Conservation (phyloP, 129 eudicot genomes). For the Scalesia atractyloides region DNA sequence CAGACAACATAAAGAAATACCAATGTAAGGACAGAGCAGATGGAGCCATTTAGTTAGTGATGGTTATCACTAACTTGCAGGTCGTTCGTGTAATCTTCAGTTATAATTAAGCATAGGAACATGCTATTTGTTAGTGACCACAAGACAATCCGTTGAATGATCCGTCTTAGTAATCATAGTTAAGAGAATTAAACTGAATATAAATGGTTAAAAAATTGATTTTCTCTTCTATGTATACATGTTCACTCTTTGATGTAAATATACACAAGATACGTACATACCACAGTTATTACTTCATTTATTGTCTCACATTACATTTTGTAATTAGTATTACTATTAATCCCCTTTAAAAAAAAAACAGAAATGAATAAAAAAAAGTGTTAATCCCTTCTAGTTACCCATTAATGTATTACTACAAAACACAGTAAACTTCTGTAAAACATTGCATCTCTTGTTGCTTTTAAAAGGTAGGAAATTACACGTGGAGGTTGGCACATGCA, state of each 20-base stretch:
- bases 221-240: not conserved
- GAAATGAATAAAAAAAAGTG: not conserved
- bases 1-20: constrained; percentile 8
- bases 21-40: constrained; percentile 17
- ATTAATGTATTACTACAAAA: constrained; percentile 14
- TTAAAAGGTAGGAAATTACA: constrained; percentile 22
- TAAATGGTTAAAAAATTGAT: not conserved
- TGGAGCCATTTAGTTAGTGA: constrained; percentile 16
- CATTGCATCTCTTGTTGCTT: constrained; percentile 24
- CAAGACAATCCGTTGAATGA: constrained; percentile 36
- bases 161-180: constrained; percentile 21
- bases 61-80: not conserved
- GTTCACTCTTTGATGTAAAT: not conserved
- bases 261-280: not conserved
- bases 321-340: not conserved
- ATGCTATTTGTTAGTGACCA: constrained; percentile 10
- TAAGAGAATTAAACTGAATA: not conserved
- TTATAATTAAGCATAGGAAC: not conserved
- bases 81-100: not conserved
- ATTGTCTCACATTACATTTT: not conserved
- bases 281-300: not conserved
- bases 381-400: not conserved
- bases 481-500: constrained; percentile 25
- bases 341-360: not conserved
- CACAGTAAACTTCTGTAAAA: constrained; percentile 12